Evolutionary conservation across 306 rosid genomes (phyloP).

Genomic region (Inga oerstediana): DNA sequence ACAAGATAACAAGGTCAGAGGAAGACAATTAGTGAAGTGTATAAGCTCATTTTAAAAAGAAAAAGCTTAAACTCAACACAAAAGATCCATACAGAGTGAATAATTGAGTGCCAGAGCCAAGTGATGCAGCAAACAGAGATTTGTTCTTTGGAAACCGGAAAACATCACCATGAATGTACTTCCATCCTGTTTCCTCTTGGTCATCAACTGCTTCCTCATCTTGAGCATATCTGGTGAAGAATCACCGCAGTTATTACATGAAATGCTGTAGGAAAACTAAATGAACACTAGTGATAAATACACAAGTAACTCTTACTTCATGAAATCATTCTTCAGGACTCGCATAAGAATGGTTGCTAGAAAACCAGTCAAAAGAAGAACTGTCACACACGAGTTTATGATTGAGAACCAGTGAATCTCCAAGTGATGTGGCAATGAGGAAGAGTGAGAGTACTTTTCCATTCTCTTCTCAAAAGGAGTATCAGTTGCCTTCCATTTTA

Average conservation of each 20-base stretch:
- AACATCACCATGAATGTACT: constrained; percentile 96
- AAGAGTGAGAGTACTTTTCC: constrained; percentile 96
- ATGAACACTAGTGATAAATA: constrained; percentile 17
- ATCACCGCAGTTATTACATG: constrained; percentile 12
- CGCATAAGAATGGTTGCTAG: constrained; percentile 98
- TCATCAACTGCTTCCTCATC: constrained; percentile 99
- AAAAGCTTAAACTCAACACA: constrained; percentile 10
- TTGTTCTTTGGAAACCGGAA: constrained; percentile 87
- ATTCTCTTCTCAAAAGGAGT: constrained; percentile 89
- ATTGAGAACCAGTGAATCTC: constrained; percentile 99
- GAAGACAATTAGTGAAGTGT: constrained; percentile 21
- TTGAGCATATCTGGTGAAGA: constrained; percentile 76
- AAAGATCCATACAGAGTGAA: constrained; percentile 79
- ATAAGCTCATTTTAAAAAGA: not conserved
- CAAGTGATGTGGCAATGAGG: constrained; percentile 92
- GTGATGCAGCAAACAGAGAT: constrained; percentile 88
- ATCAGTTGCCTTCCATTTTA: constrained; percentile 81
- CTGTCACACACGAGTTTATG: constrained; percentile 96
- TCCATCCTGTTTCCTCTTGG: constrained; percentile 99
- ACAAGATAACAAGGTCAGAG: constrained; percentile 22
- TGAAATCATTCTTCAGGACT: constrained; percentile 94
- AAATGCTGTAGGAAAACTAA: not conserved
- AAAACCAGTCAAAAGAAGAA: constrained; percentile 95
- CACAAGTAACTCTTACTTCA: constrained; percentile 70
- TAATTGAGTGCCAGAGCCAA: constrained; percentile 95